Base-by-base conservation (phyloP, 208 protist species). In the Acanthamoeba sp. region DNA sequence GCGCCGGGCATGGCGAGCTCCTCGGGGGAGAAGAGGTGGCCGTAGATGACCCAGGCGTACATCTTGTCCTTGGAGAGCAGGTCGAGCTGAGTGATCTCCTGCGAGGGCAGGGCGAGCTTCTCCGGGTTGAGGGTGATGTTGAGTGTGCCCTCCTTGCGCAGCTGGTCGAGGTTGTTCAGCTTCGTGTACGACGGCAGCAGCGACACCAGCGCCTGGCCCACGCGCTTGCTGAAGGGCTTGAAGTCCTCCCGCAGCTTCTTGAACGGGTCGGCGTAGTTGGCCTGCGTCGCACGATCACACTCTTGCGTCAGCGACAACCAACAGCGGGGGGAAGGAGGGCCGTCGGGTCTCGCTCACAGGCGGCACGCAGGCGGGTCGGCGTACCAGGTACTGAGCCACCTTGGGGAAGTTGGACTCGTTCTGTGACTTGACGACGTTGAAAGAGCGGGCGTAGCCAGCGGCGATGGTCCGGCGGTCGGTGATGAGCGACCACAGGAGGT, bases 81-180 rank as follows among this genome's bases (percentile, higher is more conserved):
- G 38, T 71, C 52, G 22, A 91, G 45, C 52, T 91, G 45, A 12
- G 52, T 69, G 16, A 71, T 71, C 32, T 91, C 57, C 9, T 91
- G 85, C 12, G 85, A 91, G 32, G 85, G 85, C 14, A 91, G 85
- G 40, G 85, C 55, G 9, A 91, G 57, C 27, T 36, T 29, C 32
- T 91, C 85, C 9, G 85, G 85, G 57, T 91, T 62, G 36, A 91
- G 85, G 52, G 85, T 91, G 59, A 71, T 10, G 38, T 91, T 91
- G 52, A 91, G 57, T 2, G 57, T 71, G 29, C 85, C 85, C 57
- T 91, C 85, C 85, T 91, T 91, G 45, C 85, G 45, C 27, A 91
- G 57, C 59, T 71, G 27, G 4, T 91, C 36, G 18, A 91, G 57
- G 85, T 91, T 91, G 85, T 91, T 64, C 22, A 71, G n/a, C 59